A percentile compares a stretch with the other conserved stretches of the same genome.
phyloP scores from a whole-genome alignment of 2,329 filamentous ascomycete species.

The Cordyceps fumosorosea region DNA sequence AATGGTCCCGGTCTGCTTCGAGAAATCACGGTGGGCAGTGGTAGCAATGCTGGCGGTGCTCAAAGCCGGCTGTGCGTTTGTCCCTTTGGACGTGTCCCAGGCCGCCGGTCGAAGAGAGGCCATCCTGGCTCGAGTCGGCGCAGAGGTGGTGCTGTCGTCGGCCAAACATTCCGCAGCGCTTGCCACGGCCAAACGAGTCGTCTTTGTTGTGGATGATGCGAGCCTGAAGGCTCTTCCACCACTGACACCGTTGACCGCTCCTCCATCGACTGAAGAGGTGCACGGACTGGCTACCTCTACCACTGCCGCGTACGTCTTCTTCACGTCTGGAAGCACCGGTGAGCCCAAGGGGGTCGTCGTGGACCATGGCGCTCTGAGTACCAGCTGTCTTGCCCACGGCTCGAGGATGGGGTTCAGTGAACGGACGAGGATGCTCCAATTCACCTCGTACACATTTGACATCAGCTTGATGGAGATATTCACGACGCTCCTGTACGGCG shows the following conservation, averaged over 20 bases:
- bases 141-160: not conserved
- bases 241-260: not conserved
- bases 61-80: conserved; percentile 43
- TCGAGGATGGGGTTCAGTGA: conserved; percentile 38
- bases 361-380: conserved; percentile 46
- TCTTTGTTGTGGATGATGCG: not conserved
- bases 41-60: conserved; percentile 23
- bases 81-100: conserved; percentile 27
- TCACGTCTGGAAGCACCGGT: conserved; percentile 24
- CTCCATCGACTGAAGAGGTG: too few relatives aligned
- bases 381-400: conserved; percentile 42
- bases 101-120: not conserved
- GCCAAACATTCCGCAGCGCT: not conserved
- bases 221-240: not conserved
- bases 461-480: conserved; percentile 38
- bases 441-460: conserved; percentile 45
- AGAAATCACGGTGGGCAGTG: conserved; percentile 24
- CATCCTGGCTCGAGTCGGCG: not conserved
- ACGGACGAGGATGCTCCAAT: conserved; percentile 45
- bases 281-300: not conserved
- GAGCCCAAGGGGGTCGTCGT: conserved; percentile 23
- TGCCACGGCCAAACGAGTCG: not conserved
- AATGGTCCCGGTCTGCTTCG: conserved; percentile 23
- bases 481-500: conserved; percentile 41
- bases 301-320: conserved; percentile 21